phyloP scores from a whole-genome alignment of 1,284 basidiomycete genomes.

The Wallemia ichthyophaga region DNA sequence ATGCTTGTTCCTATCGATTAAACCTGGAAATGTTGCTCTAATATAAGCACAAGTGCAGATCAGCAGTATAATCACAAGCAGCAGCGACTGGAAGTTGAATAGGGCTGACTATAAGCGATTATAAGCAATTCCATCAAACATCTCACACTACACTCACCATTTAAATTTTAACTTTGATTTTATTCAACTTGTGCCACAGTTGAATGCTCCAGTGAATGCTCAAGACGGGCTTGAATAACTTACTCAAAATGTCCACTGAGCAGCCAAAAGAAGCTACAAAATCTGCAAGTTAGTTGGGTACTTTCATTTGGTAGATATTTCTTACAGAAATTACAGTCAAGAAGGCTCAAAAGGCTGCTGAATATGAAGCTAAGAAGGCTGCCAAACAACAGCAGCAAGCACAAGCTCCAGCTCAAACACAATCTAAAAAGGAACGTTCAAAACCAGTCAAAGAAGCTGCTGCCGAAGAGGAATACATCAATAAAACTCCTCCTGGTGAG shows the following conservation, averaged over 20 bases:
- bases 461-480: constrained; percentile 41
- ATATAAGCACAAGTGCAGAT: constrained; percentile 96
- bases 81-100: constrained; percentile 87
- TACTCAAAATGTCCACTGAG: background rate
- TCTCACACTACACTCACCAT: background rate
- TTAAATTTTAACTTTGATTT: background rate
- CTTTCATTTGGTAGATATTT: too few species aligned
- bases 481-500: constrained; percentile 54
- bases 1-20: constrained; percentile 78
- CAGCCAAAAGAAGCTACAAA: background rate
- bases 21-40: constrained; percentile 53
- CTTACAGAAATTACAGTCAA: too few species aligned
- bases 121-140: too few species aligned
- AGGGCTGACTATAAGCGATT: constrained; percentile 42
- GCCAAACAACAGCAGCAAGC: background rate
- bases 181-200: background rate
- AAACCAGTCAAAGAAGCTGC: constrained; percentile 27
- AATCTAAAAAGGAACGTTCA: constrained; percentile 9
- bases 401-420: background rate
- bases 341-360: background rate
- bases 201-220: background rate
- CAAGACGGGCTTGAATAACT: background rate
- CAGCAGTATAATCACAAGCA: constrained; percentile 68
- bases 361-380: background rate
- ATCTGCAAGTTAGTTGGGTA: background rate